phyloP scores from a whole-genome alignment of 2,329 filamentous ascomycete species.

The Paraphoma chrysanthemicola region DNA sequence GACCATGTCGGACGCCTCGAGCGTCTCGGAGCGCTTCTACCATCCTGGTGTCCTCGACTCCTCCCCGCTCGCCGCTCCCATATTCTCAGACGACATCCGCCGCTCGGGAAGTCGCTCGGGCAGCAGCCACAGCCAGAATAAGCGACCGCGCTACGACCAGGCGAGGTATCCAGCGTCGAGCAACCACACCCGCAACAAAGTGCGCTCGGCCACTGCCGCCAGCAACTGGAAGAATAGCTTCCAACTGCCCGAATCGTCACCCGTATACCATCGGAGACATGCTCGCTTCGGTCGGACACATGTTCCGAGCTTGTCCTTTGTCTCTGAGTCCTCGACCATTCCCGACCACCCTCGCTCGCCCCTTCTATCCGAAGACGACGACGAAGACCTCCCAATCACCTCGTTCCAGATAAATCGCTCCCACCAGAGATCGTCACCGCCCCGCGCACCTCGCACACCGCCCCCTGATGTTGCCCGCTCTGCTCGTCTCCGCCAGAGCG shows the following conservation, averaged over 20 bases:
- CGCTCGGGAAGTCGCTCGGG: constrained; percentile 61
- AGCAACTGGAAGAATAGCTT: constrained; percentile 78
- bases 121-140: constrained; percentile 57
- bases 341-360: constrained; percentile 63
- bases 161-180: constrained; percentile 51
- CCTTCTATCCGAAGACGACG: constrained; percentile 78
- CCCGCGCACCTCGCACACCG: constrained; percentile 56
- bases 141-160: constrained; percentile 43
- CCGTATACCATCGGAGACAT: constrained; percentile 77
- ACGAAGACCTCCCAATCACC: constrained; percentile 78
- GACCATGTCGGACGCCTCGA: constrained; percentile 84
- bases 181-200: constrained; percentile 73
- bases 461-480: constrained; percentile 49
- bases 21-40: constrained; percentile 78
- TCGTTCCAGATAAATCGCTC: constrained; percentile 69
- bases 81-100: constrained; percentile 83
- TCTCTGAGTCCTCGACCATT: constrained; percentile 73
- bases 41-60: constrained; percentile 75
- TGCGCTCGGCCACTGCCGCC: constrained; percentile 61
- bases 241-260: constrained; percentile 83
- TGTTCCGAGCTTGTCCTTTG: constrained; percentile 79
- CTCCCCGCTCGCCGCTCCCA: constrained; percentile 80
- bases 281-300: constrained; percentile 74
- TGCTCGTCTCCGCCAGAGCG: constrained; percentile 48
- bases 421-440: constrained; percentile 78